Conservation (phyloP, 2,329 filamentous ascomycete genomes). For the Trichoderma sp. region DNA sequence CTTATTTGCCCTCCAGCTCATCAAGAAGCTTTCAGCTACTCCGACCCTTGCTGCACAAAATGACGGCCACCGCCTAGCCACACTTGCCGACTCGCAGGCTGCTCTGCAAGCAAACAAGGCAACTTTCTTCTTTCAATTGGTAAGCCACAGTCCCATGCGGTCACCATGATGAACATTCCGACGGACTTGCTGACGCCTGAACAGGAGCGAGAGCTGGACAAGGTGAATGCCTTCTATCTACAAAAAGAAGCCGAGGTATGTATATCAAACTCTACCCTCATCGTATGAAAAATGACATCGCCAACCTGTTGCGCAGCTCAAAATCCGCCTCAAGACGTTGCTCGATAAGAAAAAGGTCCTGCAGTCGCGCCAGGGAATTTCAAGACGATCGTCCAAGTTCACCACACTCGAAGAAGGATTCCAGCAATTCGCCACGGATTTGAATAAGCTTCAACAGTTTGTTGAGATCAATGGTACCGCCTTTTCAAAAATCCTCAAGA, state of each 20-base stretch:
- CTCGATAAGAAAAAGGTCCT: slow-evolving; percentile 93
- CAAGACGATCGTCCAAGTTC: slow-evolving; percentile 88
- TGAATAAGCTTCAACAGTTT: slow-evolving; percentile 98
- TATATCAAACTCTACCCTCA: slow-evolving; percentile 18
- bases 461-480: slow-evolving; percentile 97
- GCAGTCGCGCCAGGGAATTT: slow-evolving; percentile 75
- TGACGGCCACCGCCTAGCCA: slow-evolving; percentile 50
- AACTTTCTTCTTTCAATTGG: slow-evolving; percentile 96
- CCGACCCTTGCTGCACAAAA: slow-evolving; percentile 78
- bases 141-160: slow-evolving; percentile 45
- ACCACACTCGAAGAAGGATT: slow-evolving; percentile 95
- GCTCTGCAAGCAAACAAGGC: slow-evolving; percentile 95
- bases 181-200: slow-evolving; percentile 39
- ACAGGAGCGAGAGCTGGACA: slow-evolving; percentile 95
- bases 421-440: slow-evolving; percentile 91
- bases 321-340: slow-evolving; percentile 85
- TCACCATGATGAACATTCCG: slow-evolving; percentile 29
- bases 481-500: slow-evolving; percentile 98
- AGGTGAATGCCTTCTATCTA: slow-evolving; percentile 96
- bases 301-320: slow-evolving; percentile 61
- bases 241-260: slow-evolving; percentile 96
- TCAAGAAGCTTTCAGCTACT: slow-evolving; percentile 94
- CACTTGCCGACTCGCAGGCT: slow-evolving; percentile 71
- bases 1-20: slow-evolving; percentile 63
- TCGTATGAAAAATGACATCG: not conserved